These are phyloP conservation scores for Candida maesae DNA, from an alignment of 805 yeast genomes.

Conservation along the genomic window DNA sequence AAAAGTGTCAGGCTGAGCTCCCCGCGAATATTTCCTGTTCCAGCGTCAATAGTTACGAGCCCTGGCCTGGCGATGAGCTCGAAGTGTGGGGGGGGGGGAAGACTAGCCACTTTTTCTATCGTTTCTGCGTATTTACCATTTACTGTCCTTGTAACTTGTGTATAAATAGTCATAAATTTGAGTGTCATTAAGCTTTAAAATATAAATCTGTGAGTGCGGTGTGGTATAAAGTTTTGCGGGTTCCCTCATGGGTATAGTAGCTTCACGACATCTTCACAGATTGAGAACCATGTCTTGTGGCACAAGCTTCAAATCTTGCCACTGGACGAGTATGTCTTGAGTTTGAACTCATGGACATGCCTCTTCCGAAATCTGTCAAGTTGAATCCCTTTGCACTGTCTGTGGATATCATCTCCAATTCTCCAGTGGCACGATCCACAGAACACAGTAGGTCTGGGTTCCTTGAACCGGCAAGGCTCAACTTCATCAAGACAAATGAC, in stretches of 20 bases:
- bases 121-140: no score
- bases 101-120: no score
- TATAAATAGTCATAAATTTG: no score
- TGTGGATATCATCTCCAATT: conserved; percentile 14
- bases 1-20: no score
- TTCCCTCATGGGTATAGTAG: no score
- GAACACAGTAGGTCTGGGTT: conserved; percentile 17
- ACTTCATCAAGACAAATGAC: conserved; percentile 14
- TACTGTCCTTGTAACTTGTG: no score
- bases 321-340: background rate
- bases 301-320: background rate
- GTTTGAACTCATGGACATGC: background rate
- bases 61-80: no score
- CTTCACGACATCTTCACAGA: background rate
- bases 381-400: conserved; percentile 4
- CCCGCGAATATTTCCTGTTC: background rate
- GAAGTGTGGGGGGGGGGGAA: no score
- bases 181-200: no score
- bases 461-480: conserved; percentile 8
- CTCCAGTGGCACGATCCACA: conserved; percentile 18
- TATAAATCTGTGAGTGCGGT: no score
- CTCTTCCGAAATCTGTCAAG: background rate
- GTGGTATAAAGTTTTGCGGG: no score
- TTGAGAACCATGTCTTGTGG: conserved; percentile 1
- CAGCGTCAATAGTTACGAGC: no score